Base-by-base conservation (phyloP, 208 protist genomes). In the Porcisia deanei region DNA sequence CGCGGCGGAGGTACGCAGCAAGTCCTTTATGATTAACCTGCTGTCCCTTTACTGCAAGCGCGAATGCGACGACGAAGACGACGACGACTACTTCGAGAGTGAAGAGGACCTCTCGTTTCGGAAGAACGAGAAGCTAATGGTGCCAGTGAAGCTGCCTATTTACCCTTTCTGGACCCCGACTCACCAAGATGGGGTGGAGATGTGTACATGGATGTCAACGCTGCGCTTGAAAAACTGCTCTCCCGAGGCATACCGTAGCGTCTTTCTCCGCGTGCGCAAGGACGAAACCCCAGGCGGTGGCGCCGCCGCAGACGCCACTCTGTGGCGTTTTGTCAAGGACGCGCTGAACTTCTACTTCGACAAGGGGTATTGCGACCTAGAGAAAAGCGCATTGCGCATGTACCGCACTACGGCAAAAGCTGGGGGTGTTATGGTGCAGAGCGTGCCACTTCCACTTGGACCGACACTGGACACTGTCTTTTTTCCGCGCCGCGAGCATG, bases 391-490 rank as follows among this genome's bases (percentile, higher is more conserved):
- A 5, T 66, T 82, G 25, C 71, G 65, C 66, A 77, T 72, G 53
- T 82, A 75, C 43, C 49, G 67, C 52, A 30, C 60, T 5, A 68
- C 52, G 1, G 57, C 69, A 3, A n/a, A 30, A 45, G 0, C 0
- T 0, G 34, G 14, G 0, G 8, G 25, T 0, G 55, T 77, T 25
- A 3, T 41, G 16, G 77, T 82, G 43, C 30, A 47, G 41, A 54
- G 65, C 3, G 34, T 37, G 3, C 72, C 77, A 57, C 45, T 82
- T 53, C 55, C 72, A 14, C 54, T 74, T 4, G 71, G 65, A 0
- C 77, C 77, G 41, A 82, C 77, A 41, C 43, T 82, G 3, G 72
- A 82, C 67, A 82, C 77, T 2, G 39, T 82, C 12, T 82, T 82
- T 34, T 82, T 82, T 53, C 71, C 57, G 2, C 58, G 68, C 10